A percentile compares a stretch with the other conserved stretches of the same genome.
Conservation (phyloP, 129 eudicot genomes). For the carrot (Daucus carota) region DNA sequence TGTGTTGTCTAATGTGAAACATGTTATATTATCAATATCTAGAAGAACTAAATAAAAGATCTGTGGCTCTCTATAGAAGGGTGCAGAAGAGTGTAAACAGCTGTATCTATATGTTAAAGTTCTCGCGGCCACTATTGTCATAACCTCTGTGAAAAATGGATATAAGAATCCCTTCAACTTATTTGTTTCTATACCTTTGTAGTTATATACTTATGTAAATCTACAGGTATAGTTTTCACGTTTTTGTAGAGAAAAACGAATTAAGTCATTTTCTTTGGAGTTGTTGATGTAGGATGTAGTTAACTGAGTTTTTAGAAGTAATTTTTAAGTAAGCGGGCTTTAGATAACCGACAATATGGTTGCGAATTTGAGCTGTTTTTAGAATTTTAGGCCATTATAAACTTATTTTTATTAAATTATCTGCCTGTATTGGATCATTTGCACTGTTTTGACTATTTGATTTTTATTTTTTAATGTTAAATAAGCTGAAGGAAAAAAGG, state of each 20-base stretch:
- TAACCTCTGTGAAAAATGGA: not conserved
- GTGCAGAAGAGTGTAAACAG: not conserved
- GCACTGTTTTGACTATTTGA: not conserved
- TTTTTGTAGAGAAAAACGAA: not conserved
- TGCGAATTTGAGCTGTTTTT: not conserved
- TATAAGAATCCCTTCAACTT: not conserved
- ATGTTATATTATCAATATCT: not conserved
- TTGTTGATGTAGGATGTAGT: not conserved
- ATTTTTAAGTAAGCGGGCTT: not conserved
- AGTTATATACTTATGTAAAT: not conserved
- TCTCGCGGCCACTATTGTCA: not conserved
- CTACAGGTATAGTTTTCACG: not conserved
- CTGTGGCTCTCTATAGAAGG: not conserved
- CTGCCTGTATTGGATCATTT: not conserved
- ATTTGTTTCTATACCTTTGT: not conserved
- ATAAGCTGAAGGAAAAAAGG: slow-evolving; percentile 52
- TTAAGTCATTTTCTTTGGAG: not conserved
- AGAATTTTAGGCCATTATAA: not conserved
- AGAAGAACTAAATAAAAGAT: not conserved
- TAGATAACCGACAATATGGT: too few species aligned
- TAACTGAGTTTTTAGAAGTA: not conserved
- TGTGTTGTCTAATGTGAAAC: not conserved
- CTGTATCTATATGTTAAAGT: not conserved
- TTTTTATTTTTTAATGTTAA: too few species aligned
- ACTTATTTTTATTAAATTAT: not conserved